phyloP scores from a whole-genome alignment of 345 rosid species.

The Eucalyptus fibrosa region DNA sequence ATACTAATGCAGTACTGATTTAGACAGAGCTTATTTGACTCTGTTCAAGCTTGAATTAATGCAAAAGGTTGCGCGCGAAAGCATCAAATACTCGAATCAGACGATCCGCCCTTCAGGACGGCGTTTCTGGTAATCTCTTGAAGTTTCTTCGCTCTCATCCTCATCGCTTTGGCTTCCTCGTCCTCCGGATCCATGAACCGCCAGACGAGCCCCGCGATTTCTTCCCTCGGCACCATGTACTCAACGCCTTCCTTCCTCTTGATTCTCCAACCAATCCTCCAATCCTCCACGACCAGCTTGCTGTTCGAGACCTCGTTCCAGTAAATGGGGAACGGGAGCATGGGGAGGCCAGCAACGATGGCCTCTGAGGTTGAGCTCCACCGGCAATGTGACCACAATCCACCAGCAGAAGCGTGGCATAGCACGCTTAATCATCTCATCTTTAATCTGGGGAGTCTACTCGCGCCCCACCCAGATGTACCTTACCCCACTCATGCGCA shows the following conservation, averaged over 20 bases:
- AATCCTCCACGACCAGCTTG: slow-evolving; percentile 15
- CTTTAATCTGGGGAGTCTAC: not conserved
- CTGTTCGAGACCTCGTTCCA: slow-evolving; percentile 12
- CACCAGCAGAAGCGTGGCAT: slow-evolving; percentile 17
- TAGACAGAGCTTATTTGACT: not conserved
- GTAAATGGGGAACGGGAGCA: slow-evolving; percentile 20
- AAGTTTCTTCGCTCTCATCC: slow-evolving; percentile 1
- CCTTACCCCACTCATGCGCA: not conserved
- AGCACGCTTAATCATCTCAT: slow-evolving; percentile 2
- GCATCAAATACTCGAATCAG: not conserved
- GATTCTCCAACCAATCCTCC: slow-evolving; percentile 26
- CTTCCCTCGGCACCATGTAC: not conserved
- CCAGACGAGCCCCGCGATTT: not conserved
- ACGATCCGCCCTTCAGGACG: slow-evolving; percentile 6
- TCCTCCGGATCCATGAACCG: slow-evolving; percentile 3
- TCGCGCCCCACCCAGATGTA: not conserved
- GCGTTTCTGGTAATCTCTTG: not conserved
- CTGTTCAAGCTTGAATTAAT: not conserved
- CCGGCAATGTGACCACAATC: slow-evolving; percentile 32
- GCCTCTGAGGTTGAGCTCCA: slow-evolving; percentile 19
- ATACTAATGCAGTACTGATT: not conserved
- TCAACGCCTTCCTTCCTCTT: not conserved
- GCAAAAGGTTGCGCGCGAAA: not conserved
- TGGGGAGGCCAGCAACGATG: slow-evolving; percentile 17
- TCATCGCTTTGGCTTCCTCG: slow-evolving; percentile 2